Conservation (phyloP, 2,329 filamentous ascomycete genomes). For the Calonectria naviculata region DNA sequence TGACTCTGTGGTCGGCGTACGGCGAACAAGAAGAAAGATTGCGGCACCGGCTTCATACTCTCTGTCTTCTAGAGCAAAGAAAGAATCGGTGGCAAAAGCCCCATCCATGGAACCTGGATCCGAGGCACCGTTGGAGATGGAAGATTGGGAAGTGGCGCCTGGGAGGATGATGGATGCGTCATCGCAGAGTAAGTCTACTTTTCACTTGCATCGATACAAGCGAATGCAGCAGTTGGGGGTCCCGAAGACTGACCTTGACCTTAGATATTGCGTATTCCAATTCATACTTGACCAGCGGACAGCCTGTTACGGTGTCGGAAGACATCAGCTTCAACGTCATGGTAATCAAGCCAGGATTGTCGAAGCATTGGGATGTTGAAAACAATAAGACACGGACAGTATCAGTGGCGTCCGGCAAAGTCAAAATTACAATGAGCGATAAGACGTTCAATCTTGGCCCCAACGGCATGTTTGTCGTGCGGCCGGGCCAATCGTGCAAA, state of each 20-base stretch:
- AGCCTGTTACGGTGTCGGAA: slow-evolving; percentile 49
- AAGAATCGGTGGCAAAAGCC: not conserved
- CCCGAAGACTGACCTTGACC: not conserved
- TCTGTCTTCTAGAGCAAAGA: not conserved
- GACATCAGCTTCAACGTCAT: slow-evolving; percentile 55
- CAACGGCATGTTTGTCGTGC: slow-evolving; percentile 57
- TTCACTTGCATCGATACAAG: not conserved
- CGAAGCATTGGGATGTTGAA: slow-evolving; percentile 44
- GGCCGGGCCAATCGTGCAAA: slow-evolving; percentile 49
- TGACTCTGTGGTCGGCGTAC: not conserved
- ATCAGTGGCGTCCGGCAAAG: slow-evolving; percentile 54
- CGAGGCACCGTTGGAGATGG: slow-evolving; percentile 46
- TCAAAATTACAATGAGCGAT: slow-evolving; percentile 50
- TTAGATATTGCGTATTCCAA: slow-evolving; percentile 58
- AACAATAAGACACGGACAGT: slow-evolving; percentile 49
- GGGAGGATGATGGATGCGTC: slow-evolving; percentile 49
- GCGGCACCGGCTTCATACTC: not conserved
- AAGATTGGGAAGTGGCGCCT: slow-evolving; percentile 58
- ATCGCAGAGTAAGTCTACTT: slow-evolving; percentile 48
- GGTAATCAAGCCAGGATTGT: slow-evolving; percentile 52
- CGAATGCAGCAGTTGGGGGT: not conserved
- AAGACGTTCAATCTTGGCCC: slow-evolving; percentile 54
- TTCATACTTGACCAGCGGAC: slow-evolving; percentile 51
- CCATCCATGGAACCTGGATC: not conserved
- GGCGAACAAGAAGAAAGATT: slow-evolving; percentile 1